Evolutionary conservation across 352 stramenopile genomes (phyloP), one percentile per base, ranked within the genome.

Genomic region (Pythium aphanidermatum): DNA sequence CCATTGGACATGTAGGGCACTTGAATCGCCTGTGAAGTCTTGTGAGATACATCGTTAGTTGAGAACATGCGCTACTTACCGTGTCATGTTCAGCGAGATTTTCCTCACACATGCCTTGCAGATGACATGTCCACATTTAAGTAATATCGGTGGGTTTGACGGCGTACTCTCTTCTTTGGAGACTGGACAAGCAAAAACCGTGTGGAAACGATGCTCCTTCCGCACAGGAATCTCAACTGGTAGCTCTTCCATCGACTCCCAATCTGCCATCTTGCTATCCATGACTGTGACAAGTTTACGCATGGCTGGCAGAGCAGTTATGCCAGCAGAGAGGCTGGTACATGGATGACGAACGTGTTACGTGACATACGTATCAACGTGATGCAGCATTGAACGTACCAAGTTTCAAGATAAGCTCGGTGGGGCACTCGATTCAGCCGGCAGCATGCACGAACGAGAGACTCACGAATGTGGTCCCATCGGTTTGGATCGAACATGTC

Each of bases 11-110:
- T 4, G 78, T 92, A 25, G 83, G 83, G 46, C 83, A 95, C 64
- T 95, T 95, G 63, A 95, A 95, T 56, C 74, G 63, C 23, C 75
- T 87, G 30, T n/a, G n/a, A n/a, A n/a, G n/a, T n/a, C n/a, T n/a
- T n/a, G n/a, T n/a, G n/a, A n/a, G n/a, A n/a, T n/a, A n/a, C n/a
- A n/a, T n/a, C n/a, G n/a, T n/a, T n/a, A n/a, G n/a, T n/a, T n/a
- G n/a, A n/a, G n/a, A n/a, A n/a, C n/a, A n/a, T n/a, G n/a, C n/a
- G n/a, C n/a, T n/a, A 47, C 60, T 25, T 57, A 84, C 77, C 77
- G 65, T 20, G 72, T 85, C 70, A 85, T 83, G 62, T 86, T 86
- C 49, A 71, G 79, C 33, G 77, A 86, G 49, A 95, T 83, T 50
- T 77, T 64, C 40, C 81, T 79, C 40, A 95, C 79, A 52, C 82